Evolutionary conservation across 192 early-diverging fungal genomes (phyloP), one percentile per base, ranked within the genome.

Genomic region (Podila clonocystis): DNA sequence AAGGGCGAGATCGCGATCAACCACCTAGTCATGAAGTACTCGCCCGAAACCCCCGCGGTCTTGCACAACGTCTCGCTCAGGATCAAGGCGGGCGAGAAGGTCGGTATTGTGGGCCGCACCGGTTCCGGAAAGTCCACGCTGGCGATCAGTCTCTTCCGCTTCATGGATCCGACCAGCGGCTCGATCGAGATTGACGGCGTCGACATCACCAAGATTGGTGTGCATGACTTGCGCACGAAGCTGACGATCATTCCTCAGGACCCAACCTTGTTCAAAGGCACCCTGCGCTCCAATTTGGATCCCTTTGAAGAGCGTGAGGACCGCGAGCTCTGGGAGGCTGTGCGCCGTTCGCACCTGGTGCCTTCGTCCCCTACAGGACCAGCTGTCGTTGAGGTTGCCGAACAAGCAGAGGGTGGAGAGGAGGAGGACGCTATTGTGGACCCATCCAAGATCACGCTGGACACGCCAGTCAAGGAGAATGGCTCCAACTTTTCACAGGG

Each of bases 261-360:
- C 55, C 91, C 94, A 0, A 88, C 91, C 19, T 78, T 95, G 0
- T 94, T 95, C 66, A 86, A 88, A 62, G 94, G 94, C 33, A 89
- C 94, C 0, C 34, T 87, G 20, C 74, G 85, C 12, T 93, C 93
- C 76, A 97, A 97, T 82, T 82, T 98, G 33, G 96, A 98, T 85
- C 95, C 94, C 1, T 94, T 97, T 80, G 83, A 74, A 24, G 92
- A 96, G 75, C 87, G 88, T 74, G 87, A 89, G 24, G 97, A 99
- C 68, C 82, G 72, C 45, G 79, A 88, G 12, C 68, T 98, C 41
- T 45, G 41, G 41, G 41, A 45, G 41, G 41, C 41, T 45, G 41
- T 45, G 41, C 41, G 41, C 41, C 12, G 94, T 9, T 92, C 95
- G 20, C 92, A 94, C 66, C 71, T 99, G 62, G 77, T 89, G 62